These are phyloP conservation scores for Furcasterigmium sp. DNA, from an alignment of 2,329 filamentous ascomycete species.

Conservation along the genomic window DNA sequence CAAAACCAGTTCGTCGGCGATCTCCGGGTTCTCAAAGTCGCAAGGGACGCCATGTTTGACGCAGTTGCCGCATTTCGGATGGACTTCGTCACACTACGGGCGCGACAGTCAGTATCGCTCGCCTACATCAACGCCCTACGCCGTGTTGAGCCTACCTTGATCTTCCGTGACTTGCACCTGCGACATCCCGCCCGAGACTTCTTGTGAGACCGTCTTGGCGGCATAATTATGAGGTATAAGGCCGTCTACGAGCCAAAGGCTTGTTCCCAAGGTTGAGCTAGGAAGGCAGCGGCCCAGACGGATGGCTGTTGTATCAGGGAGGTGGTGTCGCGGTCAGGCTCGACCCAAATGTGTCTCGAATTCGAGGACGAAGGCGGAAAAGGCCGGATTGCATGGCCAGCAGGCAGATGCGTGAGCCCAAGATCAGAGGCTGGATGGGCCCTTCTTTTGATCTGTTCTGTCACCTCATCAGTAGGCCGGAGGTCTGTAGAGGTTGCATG, in stretches of 20 bases:
- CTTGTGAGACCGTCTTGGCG: conserved; percentile 62
- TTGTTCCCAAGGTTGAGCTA: conserved; percentile 3
- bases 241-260: neutral
- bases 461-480: too few species aligned
- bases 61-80: conserved; percentile 62
- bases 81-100: conserved; percentile 57
- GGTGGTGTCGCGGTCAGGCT: neutral
- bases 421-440: neutral
- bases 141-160: conserved; percentile 60
- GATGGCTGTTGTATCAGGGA: neutral
- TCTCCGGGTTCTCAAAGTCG: conserved; percentile 54
- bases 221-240: conserved; percentile 38
- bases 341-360: neutral
- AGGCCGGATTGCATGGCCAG: neutral
- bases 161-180: conserved; percentile 62
- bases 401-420: neutral
- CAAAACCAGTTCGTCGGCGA: conserved; percentile 37
- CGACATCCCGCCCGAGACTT: conserved; percentile 64
- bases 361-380: neutral
- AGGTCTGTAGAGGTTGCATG: too few species aligned
- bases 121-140: too few species aligned
- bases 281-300: neutral
- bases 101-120: neutral
- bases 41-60: conserved; percentile 61
- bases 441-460: too few species aligned